These are phyloP conservation scores for Calonectria fujianensis DNA, from an alignment of 2,329 filamentous ascomycete genomes.

Conservation along the genomic window DNA sequence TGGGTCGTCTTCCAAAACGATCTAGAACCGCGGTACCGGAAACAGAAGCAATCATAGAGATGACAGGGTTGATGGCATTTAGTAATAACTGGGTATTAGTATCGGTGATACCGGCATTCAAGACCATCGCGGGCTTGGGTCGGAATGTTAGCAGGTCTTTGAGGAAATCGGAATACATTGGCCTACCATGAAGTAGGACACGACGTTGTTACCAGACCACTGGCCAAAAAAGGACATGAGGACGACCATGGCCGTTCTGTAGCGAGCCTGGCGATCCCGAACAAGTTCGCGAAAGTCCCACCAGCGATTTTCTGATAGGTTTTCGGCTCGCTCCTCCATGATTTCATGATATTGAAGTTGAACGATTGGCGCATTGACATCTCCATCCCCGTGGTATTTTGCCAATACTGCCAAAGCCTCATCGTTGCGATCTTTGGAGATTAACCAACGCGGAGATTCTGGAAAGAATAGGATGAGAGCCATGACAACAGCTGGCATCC, in stretches of 20 bases:
- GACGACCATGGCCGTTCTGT: constrained; percentile 62
- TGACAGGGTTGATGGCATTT: constrained; percentile 70
- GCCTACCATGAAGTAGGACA: constrained; percentile 68
- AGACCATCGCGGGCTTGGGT: constrained; percentile 63
- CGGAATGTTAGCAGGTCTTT: not conserved
- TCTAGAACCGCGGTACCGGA: constrained; percentile 70
- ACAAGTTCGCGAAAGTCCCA: constrained; percentile 68
- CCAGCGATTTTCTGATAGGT: constrained; percentile 53
- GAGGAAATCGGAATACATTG: not conserved
- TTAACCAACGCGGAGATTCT: constrained; percentile 65
- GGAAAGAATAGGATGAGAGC: constrained; percentile 61
- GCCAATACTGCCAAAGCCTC: constrained; percentile 60
- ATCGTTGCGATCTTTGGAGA: constrained; percentile 61
- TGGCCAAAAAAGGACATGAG: constrained; percentile 66
- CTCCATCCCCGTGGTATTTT: constrained; percentile 66
- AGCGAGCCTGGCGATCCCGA: constrained; percentile 61
- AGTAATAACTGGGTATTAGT: constrained; percentile 65
- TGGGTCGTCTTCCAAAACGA: constrained; percentile 68
- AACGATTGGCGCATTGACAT: constrained; percentile 66
- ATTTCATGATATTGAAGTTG: constrained; percentile 58
- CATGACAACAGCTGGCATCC: constrained; percentile 63
- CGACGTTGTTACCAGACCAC: constrained; percentile 64
- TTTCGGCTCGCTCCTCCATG: constrained; percentile 60
- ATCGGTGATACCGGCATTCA: constrained; percentile 68
- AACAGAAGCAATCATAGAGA: constrained; percentile 69